Evolutionary conservation across 495 filamentous ascomycete genomes (phyloP).

Genomic region (Lophium mytilinum): DNA sequence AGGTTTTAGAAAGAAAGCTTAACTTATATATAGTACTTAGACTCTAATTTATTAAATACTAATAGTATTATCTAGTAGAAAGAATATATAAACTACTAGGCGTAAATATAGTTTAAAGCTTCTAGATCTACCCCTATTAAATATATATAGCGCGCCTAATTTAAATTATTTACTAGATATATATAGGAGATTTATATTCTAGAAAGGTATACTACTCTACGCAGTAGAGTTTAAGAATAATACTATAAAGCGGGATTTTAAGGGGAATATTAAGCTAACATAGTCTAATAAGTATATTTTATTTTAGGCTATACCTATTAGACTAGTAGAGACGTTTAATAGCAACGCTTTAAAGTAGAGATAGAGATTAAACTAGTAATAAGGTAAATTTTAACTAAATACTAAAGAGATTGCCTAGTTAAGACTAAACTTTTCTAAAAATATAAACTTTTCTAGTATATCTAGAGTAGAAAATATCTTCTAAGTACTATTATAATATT

Average conservation of each 20-base stretch:
- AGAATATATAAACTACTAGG: no score
- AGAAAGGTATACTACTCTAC: slow-evolving; percentile 64
- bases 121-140: slow-evolving; percentile 37
- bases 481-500: no score
- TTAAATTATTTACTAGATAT: slow-evolving; percentile 70
- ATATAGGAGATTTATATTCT: slow-evolving; percentile 79
- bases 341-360: not conserved
- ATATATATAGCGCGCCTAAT: slow-evolving; percentile 72
- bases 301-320: slow-evolving; percentile 70
- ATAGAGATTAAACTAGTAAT: not conserved
- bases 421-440: no score
- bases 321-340: not conserved
- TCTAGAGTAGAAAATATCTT: no score
- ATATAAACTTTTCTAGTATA: no score
- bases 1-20: no score
- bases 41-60: no score
- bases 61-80: no score
- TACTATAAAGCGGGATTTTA: slow-evolving; percentile 24
- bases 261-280: slow-evolving; percentile 45
- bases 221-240: slow-evolving; percentile 55
- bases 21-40: no score
- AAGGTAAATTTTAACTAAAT: slow-evolving; percentile 6
- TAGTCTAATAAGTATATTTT: slow-evolving; percentile 67
- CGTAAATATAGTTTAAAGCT: no score
- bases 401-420: no score